Evolutionary conservation across 148 eudicot genomes (phyloP), one percentile per base, ranked within the genome.

Genomic region (Polygonum maritimum): DNA sequence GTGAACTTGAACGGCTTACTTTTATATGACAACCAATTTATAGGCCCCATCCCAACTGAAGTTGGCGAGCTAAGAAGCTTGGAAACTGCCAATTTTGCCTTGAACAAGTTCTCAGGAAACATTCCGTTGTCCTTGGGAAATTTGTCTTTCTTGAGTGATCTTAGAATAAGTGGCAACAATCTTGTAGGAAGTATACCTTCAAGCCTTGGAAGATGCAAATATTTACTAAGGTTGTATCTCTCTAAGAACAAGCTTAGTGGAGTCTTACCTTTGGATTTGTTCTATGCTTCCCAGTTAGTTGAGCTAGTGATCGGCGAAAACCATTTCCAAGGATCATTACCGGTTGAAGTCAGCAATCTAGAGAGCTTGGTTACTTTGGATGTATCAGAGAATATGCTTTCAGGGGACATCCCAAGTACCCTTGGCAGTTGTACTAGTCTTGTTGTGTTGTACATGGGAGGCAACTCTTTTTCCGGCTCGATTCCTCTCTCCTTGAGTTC

Each of bases 81-180:
- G 15, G 22, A 31, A 2, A 0, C 2, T 2, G 16, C 69, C 22
- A 7, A 16, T 19, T 57, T 78, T 13, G 11, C 55, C 13, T 35
- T 2, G 0, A 88, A 84, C 73, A 41, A 76, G 2, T 58, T 88
- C 40, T 75, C 82, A 5, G 88, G 88, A 8, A 9, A 5, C 14
- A 74, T 88, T 47, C 88, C 88, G 0, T 31, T 63, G 12, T 80
- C 87, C 13, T 40, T 84, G 0, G 88, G 87, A 82, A 84, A 84
- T 65, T 62, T 88, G 22, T 80, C 80, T 48, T 31, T 41, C 33
- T 16, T 88, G 12, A 76, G 19, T 45, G 3, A 1, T 19, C 33
- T 82, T 8, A 19, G 9, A n/a, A 21, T 86, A n/a, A 62, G 60
- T 7, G 4, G 5, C 21, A 84, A 88, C 73, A 44, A 38, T 18